A percentile compares a stretch with the other conserved stretches of the same genome.
These are phyloP conservation scores for Cylindrotheca fusiformis DNA, from an alignment of 108 stramenopile genomes.

Conservation along the genomic window DNA sequence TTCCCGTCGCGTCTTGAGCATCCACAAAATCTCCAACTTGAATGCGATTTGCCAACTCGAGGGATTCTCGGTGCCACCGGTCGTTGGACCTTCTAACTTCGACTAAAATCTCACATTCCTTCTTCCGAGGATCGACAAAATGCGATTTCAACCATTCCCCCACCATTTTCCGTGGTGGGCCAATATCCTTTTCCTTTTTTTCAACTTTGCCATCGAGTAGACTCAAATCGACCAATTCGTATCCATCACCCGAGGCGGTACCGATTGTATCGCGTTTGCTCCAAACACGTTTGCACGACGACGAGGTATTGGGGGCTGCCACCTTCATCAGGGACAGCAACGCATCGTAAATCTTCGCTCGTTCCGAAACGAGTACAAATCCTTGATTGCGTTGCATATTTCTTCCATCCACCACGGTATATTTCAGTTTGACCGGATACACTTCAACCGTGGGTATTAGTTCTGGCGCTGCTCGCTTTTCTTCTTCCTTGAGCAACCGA, in stretches of 20 bases:
- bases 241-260: slow-evolving; percentile 52
- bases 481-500: slow-evolving; percentile 41
- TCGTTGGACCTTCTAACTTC: slow-evolving; percentile 53
- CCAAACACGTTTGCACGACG: slow-evolving; percentile 62
- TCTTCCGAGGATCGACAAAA: not conserved
- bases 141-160: slow-evolving; percentile 49
- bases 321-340: slow-evolving; percentile 47
- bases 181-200: slow-evolving; percentile 10
- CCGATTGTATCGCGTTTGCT: slow-evolving; percentile 23
- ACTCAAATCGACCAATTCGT: slow-evolving; percentile 55
- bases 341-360: slow-evolving; percentile 31
- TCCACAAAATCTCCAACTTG: slow-evolving; percentile 79
- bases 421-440: slow-evolving; percentile 66
- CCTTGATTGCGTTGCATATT: slow-evolving; percentile 12
- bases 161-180: slow-evolving; percentile 28
- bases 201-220: slow-evolving; percentile 24
- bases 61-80: slow-evolving; percentile 49
- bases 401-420: slow-evolving; percentile 32
- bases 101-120: slow-evolving; percentile 46
- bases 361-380: slow-evolving; percentile 60
- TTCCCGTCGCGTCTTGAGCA: slow-evolving; percentile 72
- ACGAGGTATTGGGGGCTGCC: slow-evolving; percentile 50
- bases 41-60: slow-evolving; percentile 66
- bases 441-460: slow-evolving; percentile 51
- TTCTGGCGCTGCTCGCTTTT: slow-evolving; percentile 15